Evolutionary conservation across 805 yeast species (phyloP).

Genomic region (Ogataea zsoltii): DNA sequence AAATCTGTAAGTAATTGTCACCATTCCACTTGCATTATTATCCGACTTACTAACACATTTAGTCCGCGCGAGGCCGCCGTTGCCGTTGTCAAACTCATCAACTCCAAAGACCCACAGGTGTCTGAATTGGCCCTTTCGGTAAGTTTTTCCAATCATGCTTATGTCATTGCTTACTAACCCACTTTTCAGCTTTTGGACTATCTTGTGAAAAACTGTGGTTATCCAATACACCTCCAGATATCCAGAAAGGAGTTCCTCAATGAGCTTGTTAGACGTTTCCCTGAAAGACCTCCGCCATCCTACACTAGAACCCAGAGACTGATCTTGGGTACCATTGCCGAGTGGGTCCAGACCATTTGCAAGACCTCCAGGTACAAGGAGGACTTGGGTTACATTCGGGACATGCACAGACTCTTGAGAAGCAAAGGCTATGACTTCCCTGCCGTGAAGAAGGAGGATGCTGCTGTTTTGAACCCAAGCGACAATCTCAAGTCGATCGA

Average conservation of each 20-base stretch:
- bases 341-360: slow-evolving; percentile 96
- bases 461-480: slow-evolving; percentile 88
- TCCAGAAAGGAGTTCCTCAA: slow-evolving; percentile 93
- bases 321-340: slow-evolving; percentile 87
- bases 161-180: background rate
- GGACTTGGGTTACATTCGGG: slow-evolving; percentile 88
- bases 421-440: slow-evolving; percentile 95
- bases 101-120: slow-evolving; percentile 81
- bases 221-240: slow-evolving; percentile 93
- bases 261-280: slow-evolving; percentile 89
- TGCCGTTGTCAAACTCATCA: slow-evolving; percentile 78
- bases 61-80: slow-evolving; percentile 88
- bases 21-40: slow-evolving; percentile 11
- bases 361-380: slow-evolving; percentile 86
- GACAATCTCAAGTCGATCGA: slow-evolving; percentile 85
- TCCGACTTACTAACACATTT: slow-evolving; percentile 6
- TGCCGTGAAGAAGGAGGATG: slow-evolving; percentile 83
- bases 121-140: slow-evolving; percentile 69
- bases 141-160: slow-evolving; percentile 4
- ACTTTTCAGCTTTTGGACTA: slow-evolving; percentile 59
- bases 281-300: slow-evolving; percentile 89
- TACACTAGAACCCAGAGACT: slow-evolving; percentile 82
- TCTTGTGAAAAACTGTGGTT: slow-evolving; percentile 95
- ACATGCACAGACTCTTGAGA: slow-evolving; percentile 88
- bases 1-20: slow-evolving; percentile 38